Base-by-base conservation (phyloP, 169 alveolate genomes). In the Cryptosporidium baileyi region DNA sequence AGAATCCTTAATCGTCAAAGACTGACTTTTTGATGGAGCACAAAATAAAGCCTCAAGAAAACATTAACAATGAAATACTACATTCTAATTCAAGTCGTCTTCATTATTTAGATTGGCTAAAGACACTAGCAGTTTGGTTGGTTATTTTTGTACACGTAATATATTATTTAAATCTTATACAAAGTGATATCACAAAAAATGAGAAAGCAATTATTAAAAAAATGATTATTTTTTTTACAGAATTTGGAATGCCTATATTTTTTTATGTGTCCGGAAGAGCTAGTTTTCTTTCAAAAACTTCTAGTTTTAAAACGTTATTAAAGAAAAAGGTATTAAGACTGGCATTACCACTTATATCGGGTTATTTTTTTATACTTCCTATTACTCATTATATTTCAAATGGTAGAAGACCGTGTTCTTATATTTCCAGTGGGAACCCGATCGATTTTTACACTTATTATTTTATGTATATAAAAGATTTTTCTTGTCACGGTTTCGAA, bases 201-300 rank as follows among this genome's bases (percentile, higher is more conserved):
- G 74, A 74, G 22, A 74, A 54, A 22, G 60, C 40, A 11, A 57
- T 74, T 11, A 47, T 57, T 38, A 74, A 19, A 17, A 38, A 32
- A 13, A 74, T 74, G 85, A 74, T 74, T 3, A 44, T 74, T 19
- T 74, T 74, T 74, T 74, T 74, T 38, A 38, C 60, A 8, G 74
- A 74, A 30, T 74, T 74, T 57, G 85, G 85, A 17, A 74, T 74
- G 85, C 85, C 85, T 15, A 74, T 74, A 24, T 74, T 74, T 28
- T 74, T 74, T 28, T 74, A 52, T 24, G 65, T 57, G 2, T 74
- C 85, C 30, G 85, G 85, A 19, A 74, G 67, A 41, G 85, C 67
- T 2, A 74, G 74, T 54, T 74, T 74, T 24, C 54, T 54, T 8
- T 51, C 85, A 54, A 51, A 45, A 15, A 57, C 57, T 2, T 36